Conservation (phyloP, 1,139 yeast species). For the Kazachstania sp. region DNA sequence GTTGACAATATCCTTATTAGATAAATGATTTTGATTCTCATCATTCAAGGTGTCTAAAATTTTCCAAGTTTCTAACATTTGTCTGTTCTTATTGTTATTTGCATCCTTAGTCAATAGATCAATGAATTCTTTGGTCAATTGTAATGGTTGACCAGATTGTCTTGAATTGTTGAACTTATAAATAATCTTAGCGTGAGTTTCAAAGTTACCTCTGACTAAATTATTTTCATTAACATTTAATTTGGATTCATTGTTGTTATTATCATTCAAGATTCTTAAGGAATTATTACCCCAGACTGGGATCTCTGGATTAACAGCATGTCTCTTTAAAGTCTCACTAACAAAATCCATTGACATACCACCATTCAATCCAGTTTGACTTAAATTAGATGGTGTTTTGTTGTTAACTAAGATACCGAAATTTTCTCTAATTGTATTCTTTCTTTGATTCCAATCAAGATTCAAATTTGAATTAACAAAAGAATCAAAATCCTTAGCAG, state of each 20-base stretch:
- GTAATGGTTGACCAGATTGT: conserved; percentile 36
- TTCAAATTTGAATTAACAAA: conserved; percentile 66
- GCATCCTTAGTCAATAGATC: conserved; percentile 27
- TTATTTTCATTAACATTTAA: conserved; percentile 37
- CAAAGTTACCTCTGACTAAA: conserved; percentile 50
- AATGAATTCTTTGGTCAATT: conserved; percentile 31
- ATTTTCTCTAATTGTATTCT: conserved; percentile 61
- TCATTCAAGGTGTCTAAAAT: conserved; percentile 34
- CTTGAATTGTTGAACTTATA: conserved; percentile 65
- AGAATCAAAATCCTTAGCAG: conserved; percentile 75
- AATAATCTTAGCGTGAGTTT: conserved; percentile 62
- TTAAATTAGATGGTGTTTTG: neutral
- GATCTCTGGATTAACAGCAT: neutral
- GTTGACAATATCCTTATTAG: conserved; percentile 36
- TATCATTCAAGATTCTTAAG: conserved; percentile 27
- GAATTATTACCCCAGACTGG: conserved; percentile 6
- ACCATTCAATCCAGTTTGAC: neutral
- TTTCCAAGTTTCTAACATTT: conserved; percentile 57
- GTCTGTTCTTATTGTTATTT: conserved; percentile 51
- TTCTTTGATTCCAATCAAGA: conserved; percentile 76
- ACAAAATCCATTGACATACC: neutral
- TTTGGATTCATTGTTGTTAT: conserved; percentile 24
- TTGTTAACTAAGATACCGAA: conserved; percentile 37
- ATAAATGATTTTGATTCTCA: too few species aligned
- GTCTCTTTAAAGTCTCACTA: neutral